Base-by-base conservation (phyloP, 768 basidiomycete genomes). In the Trametes elegans region DNA sequence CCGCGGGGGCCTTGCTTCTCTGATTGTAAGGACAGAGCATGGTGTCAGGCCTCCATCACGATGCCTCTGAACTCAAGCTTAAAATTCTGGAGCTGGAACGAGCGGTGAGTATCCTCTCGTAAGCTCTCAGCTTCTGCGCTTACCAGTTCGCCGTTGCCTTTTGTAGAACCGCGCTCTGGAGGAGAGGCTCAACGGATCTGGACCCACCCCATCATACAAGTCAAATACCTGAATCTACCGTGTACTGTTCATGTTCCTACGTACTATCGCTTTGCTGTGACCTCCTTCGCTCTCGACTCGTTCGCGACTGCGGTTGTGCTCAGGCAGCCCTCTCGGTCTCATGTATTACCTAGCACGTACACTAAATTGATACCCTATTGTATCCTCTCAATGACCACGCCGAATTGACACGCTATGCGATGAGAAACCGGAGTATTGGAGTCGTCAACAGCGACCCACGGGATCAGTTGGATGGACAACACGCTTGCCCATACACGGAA, bases 11-110 rank as follows among this genome's bases (percentile, higher is more conserved):
- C 26, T n/a, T 34, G 34, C 21, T 27, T 16, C 24, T 16, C 28
- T 49, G 26, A 55, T 34, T 49, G 8, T 18, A 23, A 10, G 7
- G 23, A 44, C 51, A 90, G 88, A 87, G 85, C 59, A 88, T 87
- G 82, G 83, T 89, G 3, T 76, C 86, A 0, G 83, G 83, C 23
- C 75, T 90, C 5, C 84, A 88, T 45, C 78, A 85, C 63, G 87
- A 90, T 57, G 75, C 79, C 3, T 77, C 80, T 0, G 71, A 82
- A 3, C 68, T 79, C 16, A 82, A 81, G 51, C 68, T 88, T 43
- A 85, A 84, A 58, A 72, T 88, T 27, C 74, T 87, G 39, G 87
- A 89, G 62, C 73, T 90, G 23, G 79, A 88, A 63, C 79, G 87
- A 58, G 80, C 84, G 18, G 88, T 88, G 60, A 66, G 81, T 42